Base-by-base conservation (phyloP, 345 rosid genomes). In the rapeseed (Brassica napus) region DNA sequence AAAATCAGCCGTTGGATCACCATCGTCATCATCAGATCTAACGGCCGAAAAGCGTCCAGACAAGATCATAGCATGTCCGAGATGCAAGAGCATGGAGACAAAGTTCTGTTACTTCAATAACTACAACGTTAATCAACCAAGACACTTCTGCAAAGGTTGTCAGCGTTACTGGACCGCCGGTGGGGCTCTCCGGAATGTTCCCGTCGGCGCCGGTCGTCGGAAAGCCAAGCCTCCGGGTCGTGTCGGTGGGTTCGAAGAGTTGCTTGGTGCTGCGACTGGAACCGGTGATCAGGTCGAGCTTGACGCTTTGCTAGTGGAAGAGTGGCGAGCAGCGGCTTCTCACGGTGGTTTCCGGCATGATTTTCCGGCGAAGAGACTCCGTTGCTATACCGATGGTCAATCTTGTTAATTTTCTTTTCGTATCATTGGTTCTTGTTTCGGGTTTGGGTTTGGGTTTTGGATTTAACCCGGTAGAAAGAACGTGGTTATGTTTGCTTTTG, bases 151-250 rank as follows among this genome's bases (percentile, higher is more conserved):
- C 66, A 94, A 87, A 86, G 97, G 97, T 55, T 94, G 98, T 81
- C 98, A 94, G 75, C 86, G 98, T 82, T 94, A 94, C 76, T 94
- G 98, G 98, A 94, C 98, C 0, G 97, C 97, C 1, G 98, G 98
- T 11, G 98, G 98, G 23, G 95, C 95, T 74, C 95, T 94, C 32
- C 84, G 98, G 30, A 92, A 94, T 73, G 98, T 94, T 30, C 98
- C 98, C 0, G 88, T 94, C 0, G 97, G 97, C 0, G 97, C 98
- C 8, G 98, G 98, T 63, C 97, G 98, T 5, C 90, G 98, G 78
- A 94, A 92, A 71, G 61, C 83, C 63, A 94, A 89, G 84, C 93
- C 92, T 0, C 91, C 90, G 0, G 87, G 85, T 5, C 86, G 84
- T 68, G 87, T 77, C 62, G 81, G 81, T 70, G 84, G 84, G 1